A percentile compares a stretch with the other conserved stretches of the same genome.
Conservation (phyloP, 768 basidiomycete species). For the Boletus huronensis region DNA sequence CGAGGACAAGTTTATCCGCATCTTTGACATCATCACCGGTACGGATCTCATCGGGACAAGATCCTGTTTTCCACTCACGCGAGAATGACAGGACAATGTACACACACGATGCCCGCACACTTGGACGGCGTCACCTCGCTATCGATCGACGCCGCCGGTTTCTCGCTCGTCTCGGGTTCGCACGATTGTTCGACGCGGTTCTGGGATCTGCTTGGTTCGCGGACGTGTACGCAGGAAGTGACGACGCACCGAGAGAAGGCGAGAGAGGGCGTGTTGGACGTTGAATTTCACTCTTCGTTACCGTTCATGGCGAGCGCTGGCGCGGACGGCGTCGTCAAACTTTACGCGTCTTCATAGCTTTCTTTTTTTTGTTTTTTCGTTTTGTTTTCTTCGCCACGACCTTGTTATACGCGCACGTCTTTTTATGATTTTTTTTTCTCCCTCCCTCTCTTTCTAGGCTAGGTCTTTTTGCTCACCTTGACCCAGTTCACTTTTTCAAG, state of each 20-base stretch:
- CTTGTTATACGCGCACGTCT: neutral
- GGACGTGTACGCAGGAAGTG: slow-evolving; percentile 84
- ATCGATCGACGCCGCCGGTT: slow-evolving; percentile 83
- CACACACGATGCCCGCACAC: slow-evolving; percentile 87
- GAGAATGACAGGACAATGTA: slow-evolving; percentile 64
- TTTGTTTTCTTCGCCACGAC: neutral
- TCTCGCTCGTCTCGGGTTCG: slow-evolving; percentile 83
- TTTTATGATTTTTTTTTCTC: neutral
- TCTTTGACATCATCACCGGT: slow-evolving; percentile 86
- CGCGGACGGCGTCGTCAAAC: slow-evolving; percentile 91
- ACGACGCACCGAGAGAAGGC: slow-evolving; percentile 87
- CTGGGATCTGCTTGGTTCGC: slow-evolving; percentile 85
- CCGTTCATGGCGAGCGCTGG: slow-evolving; percentile 91
- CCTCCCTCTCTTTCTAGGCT: neutral
- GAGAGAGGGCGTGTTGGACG: slow-evolving; percentile 85
- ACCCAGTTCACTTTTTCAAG: slow-evolving; percentile 5
- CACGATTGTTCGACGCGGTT: slow-evolving; percentile 94
- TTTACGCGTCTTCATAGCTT: slow-evolving; percentile 76
- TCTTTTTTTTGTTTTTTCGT: neutral
- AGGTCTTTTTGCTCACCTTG: slow-evolving; percentile 11
- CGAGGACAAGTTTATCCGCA: slow-evolving; percentile 90
- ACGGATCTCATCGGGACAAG: slow-evolving; percentile 30
- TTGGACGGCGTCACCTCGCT: slow-evolving; percentile 89
- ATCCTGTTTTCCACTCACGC: neutral
- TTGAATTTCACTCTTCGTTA: slow-evolving; percentile 78